These are phyloP conservation scores for Corynespora cassiicola DNA, from an alignment of 2,329 filamentous ascomycete genomes.

Conservation along the genomic window DNA sequence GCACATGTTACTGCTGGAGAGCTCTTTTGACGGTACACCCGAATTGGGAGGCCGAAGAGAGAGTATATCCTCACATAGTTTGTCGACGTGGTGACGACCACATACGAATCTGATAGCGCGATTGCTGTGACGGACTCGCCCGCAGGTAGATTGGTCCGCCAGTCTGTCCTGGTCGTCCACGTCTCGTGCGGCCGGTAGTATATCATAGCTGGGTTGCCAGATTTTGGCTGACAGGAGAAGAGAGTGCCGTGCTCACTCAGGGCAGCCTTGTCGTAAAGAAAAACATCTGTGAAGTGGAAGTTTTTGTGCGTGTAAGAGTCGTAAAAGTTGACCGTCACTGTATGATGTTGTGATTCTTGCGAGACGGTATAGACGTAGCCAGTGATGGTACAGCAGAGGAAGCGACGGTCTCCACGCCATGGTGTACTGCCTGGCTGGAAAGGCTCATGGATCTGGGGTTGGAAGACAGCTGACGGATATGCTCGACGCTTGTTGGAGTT, in stretches of 20 bases:
- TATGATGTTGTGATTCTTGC: slow-evolving; percentile 85
- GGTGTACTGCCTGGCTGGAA: slow-evolving; percentile 96
- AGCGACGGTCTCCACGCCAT: slow-evolving; percentile 92
- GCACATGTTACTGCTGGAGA: slow-evolving; percentile 90
- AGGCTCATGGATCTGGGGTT: slow-evolving; percentile 76
- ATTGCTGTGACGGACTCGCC: slow-evolving; percentile 89
- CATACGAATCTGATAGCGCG: slow-evolving; percentile 87
- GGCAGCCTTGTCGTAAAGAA: slow-evolving; percentile 94
- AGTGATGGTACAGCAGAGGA: slow-evolving; percentile 90
- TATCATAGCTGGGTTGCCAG: slow-evolving; percentile 74
- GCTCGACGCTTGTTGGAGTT: slow-evolving; percentile 59
- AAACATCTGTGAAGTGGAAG: slow-evolving; percentile 97
- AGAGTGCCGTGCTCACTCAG: slow-evolving; percentile 82
- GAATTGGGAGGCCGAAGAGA: slow-evolving; percentile 86
- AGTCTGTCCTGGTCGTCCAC: slow-evolving; percentile 90
- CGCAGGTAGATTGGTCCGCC: slow-evolving; percentile 84
- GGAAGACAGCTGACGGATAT: slow-evolving; percentile 53
- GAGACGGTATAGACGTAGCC: slow-evolving; percentile 98
- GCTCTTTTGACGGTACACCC: slow-evolving; percentile 91
- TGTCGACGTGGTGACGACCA: slow-evolving; percentile 84
- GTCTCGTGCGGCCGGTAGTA: slow-evolving; percentile 97
- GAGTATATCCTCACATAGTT: slow-evolving; percentile 94
- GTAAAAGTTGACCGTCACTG: slow-evolving; percentile 96
- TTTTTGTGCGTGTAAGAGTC: slow-evolving; percentile 91
- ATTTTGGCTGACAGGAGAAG: slow-evolving; percentile 77